Evolutionary conservation across 1,284 basidiomycete genomes (phyloP), one percentile per base, ranked within the genome.

Genomic region (Apiotrichum gamsii): DNA sequence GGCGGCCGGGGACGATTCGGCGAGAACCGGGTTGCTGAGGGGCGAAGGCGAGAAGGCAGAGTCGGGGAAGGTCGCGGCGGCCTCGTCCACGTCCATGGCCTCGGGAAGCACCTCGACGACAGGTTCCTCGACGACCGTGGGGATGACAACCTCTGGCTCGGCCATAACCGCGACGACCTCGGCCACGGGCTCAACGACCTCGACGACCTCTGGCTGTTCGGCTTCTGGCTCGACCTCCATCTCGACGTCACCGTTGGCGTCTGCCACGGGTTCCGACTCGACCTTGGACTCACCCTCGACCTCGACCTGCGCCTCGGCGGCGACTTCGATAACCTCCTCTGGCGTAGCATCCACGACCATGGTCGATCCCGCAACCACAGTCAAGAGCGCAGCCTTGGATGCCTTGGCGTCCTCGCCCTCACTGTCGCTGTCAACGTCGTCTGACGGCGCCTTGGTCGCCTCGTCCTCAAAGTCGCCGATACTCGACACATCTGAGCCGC

Each of bases 381-480:
- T 28, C 24, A 52, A 28, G 14, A 52, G 39, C 16, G 25, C 23
- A 14, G 31, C 35, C 4, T 39, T 33, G 9, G 21, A 9, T 19
- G 16, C 24, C 25, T 28, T 28, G 1, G 37, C 32, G 13, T 21
- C 38, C n/a, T 48, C 34, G 19, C 54, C 54, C 8, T 61, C 57
- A 35, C 51, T 45, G 10, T 57, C 53, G 19, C 42, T 51, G 8
- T 48, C 55, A 15, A 35, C n/a, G 8, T 28, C 42, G 11, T 21
- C 33, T n/a, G 45, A 43, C 6, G 28, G 15, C 1, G 33, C 40
- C 4, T 32, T 36, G 18, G 23, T 21, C 21, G 21, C n/a, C 36
- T 53, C 61, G 20, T 57, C 59, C 9, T 43, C 59, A 41, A 64
- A 61, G 32, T 65, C 63, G 18, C 62, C 66, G 15, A 69, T 62